Evolutionary conservation across 805 yeast genomes (phyloP), one percentile per base, ranked within the genome.

Genomic region (Sugiyamaella lignohabitans): DNA sequence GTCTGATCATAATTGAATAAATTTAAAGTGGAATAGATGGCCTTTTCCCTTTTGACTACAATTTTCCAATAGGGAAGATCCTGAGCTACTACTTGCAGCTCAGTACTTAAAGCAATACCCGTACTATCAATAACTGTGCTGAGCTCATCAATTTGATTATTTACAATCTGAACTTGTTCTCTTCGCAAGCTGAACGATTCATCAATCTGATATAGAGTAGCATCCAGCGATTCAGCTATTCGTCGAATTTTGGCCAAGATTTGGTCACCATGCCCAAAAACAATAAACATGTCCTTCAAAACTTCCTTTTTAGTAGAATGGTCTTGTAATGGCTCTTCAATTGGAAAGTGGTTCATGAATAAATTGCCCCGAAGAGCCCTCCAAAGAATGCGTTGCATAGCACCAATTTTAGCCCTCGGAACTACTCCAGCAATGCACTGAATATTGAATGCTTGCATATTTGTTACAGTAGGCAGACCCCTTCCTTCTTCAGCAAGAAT

Each of bases 291-390:
- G 61, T 84, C 87, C 61, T 87, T 88, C 51, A 76, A 81, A 8
- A 82, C 77, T 39, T 66, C 70, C 21, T 73, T 72, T 37, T 75
- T 74, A 16, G 78, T 56, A 55, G 75, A 74, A 24, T 74, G 64
- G 55, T 87, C 91, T 54, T 73, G 74, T 40, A 86, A 65, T 20
- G 79, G 74, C 55, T 82, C 84, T 2, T 77, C 76, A 45, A 88
- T 76, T 52, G 87, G 89, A 42, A 76, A 75, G 53, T 84, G 76
- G 55, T 82, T 80, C 65, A 89, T 79, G 61, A 76, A 86, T 53
- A 93, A 70, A 63, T 93, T 93, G 61, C 98, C 98, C 64, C 98
- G 80, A 50, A 93, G 74, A 8, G 85, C 80, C 68, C 99, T 78
- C 95, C 96, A 93, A 41, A 93, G 70, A 48, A 93, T 87, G 54